phyloP scores from a whole-genome alignment of 495 filamentous ascomycete genomes.

The Oleoguttula mirabilis region DNA sequence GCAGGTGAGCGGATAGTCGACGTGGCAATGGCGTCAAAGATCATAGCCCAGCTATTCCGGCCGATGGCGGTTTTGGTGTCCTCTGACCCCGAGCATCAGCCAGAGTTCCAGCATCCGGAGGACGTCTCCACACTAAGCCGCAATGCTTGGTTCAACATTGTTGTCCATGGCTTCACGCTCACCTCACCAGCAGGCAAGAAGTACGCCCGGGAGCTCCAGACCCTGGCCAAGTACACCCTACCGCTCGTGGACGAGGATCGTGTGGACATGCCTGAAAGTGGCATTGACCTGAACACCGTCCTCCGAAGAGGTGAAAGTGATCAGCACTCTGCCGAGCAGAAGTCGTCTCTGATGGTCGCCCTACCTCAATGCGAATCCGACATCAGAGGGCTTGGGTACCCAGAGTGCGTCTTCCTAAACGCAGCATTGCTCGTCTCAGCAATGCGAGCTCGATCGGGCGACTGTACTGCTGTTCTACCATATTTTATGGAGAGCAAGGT shows the following conservation, averaged over 20 bases:
- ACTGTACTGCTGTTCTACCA: constrained; percentile 72
- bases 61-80: constrained; percentile 69
- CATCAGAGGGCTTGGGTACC: constrained; percentile 68
- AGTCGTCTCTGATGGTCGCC: constrained; percentile 56
- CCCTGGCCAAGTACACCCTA: constrained; percentile 73
- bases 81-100: constrained; percentile 42
- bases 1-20: constrained; percentile 53
- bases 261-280: constrained; percentile 80
- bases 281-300: constrained; percentile 88
- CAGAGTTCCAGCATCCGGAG: constrained; percentile 39
- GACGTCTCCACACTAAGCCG: constrained; percentile 50
- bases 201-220: constrained; percentile 57
- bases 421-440: constrained; percentile 76
- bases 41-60: constrained; percentile 72
- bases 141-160: constrained; percentile 95
- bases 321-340: constrained; percentile 67
- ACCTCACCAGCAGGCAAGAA: constrained; percentile 54
- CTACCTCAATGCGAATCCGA: constrained; percentile 64
- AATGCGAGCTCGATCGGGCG: constrained; percentile 66
- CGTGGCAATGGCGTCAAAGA: constrained; percentile 62
- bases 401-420: constrained; percentile 81
- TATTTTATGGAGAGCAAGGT: constrained; percentile 91
- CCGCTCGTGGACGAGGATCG: constrained; percentile 73
- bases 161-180: constrained; percentile 79
- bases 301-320: constrained; percentile 67